A percentile compares a stretch with the other conserved stretches of the same genome.
phyloP scores from a whole-genome alignment of 164 flowering plant genomes.

The Aristolochia fimbriata region DNA sequence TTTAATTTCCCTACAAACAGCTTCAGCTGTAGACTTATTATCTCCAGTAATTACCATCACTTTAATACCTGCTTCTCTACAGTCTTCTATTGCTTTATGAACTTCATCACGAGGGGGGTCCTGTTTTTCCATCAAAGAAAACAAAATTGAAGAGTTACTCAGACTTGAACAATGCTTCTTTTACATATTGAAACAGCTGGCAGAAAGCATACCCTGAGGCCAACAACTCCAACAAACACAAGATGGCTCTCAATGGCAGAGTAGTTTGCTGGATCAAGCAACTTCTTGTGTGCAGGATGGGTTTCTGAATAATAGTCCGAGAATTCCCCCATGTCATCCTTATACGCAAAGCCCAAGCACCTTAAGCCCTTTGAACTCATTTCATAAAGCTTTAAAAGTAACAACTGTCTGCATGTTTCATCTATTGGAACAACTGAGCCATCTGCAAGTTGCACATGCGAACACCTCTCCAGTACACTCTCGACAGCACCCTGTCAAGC shows the following conservation, averaged over 20 bases:
- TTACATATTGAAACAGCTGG: not conserved
- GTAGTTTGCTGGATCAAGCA: conserved; percentile 72
- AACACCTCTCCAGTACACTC: conserved; percentile 71
- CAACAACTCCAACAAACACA: conserved; percentile 82
- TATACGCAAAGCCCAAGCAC: conserved; percentile 79
- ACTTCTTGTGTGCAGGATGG: conserved; percentile 78
- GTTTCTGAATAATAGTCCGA: conserved; percentile 53
- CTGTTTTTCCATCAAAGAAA: conserved; percentile 22
- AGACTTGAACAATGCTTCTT: not conserved
- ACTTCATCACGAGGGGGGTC: conserved; percentile 93
- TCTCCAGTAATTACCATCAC: conserved; percentile 96
- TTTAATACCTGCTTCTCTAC: conserved; percentile 73
- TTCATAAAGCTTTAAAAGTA: conserved; percentile 43
- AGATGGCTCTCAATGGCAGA: conserved; percentile 60
- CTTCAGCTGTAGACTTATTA: conserved; percentile 86
- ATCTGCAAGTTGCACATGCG: conserved; percentile 78
- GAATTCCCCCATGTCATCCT: conserved; percentile 77
- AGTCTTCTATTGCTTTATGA: conserved; percentile 62
- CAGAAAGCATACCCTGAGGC: conserved; percentile 56
- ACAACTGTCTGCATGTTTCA: conserved; percentile 55
- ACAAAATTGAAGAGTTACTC: not conserved
- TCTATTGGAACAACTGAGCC: conserved; percentile 70
- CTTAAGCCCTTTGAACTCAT: conserved; percentile 88
- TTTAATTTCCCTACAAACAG: conserved; percentile 65
- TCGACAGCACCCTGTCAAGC: conserved; percentile 80